phyloP scores from a whole-genome alignment of 1,284 basidiomycete genomes.

The Melanopsichium pennsylvanicum region DNA sequence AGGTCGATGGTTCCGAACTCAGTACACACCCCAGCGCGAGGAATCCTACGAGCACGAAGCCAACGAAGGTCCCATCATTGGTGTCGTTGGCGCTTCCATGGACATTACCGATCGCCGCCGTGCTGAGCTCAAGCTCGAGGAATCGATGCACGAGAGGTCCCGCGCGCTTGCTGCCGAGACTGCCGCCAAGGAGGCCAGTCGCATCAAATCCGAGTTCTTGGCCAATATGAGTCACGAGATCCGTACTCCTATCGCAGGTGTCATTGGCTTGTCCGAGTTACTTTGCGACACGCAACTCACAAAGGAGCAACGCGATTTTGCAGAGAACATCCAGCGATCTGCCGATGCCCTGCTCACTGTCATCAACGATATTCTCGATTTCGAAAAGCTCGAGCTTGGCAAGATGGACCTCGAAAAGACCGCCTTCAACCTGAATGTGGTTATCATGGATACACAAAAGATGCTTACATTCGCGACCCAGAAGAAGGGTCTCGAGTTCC shows the following conservation, averaged over 20 bases:
- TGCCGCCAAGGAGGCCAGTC: constrained; percentile 69
- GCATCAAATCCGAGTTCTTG: constrained; percentile 68
- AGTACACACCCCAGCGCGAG: constrained; percentile 56
- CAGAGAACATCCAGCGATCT: constrained; percentile 67
- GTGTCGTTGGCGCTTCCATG: constrained; percentile 66
- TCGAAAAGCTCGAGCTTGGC: constrained; percentile 67
- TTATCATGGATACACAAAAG: constrained; percentile 63
- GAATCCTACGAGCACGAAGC: constrained; percentile 42
- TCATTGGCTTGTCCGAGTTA: constrained; percentile 66
- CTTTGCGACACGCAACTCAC: constrained; percentile 63
- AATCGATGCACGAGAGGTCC: constrained; percentile 62
- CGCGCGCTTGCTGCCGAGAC: constrained; percentile 64
- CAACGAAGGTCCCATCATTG: constrained; percentile 52
- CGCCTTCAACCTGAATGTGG: constrained; percentile 66
- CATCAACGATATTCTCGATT: constrained; percentile 69
- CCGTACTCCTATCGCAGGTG: constrained; percentile 67
- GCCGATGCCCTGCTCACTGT: constrained; percentile 68
- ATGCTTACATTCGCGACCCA: constrained; percentile 65
- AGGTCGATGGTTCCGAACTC: constrained; percentile 60
- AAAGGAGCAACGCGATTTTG: constrained; percentile 67
- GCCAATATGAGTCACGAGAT: constrained; percentile 68
- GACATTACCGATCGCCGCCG: constrained; percentile 65
- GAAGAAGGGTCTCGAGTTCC: constrained; percentile 64
- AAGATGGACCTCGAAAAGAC: constrained; percentile 67
- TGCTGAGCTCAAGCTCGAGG: constrained; percentile 60